A percentile compares a stretch with the other conserved stretches of the same genome.
Evolutionary conservation across 2,329 filamentous ascomycete species (phyloP).

Genomic region (Aspergillus terreus): DNA sequence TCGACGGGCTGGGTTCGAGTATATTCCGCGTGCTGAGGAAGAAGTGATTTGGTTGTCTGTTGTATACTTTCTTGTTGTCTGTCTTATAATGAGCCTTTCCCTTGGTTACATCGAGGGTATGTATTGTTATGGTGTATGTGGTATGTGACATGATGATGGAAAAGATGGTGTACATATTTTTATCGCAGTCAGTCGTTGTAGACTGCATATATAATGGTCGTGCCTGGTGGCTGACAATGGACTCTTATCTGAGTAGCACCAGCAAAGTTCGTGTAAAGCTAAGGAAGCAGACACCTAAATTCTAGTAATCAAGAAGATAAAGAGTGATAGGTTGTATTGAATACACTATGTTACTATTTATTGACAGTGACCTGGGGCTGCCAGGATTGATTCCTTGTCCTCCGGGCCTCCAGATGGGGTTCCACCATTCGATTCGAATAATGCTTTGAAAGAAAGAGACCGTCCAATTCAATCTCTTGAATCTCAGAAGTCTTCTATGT

Average conservation of each 20-base stretch:
- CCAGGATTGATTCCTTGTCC: background rate
- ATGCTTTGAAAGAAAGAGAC: slow-evolving; percentile 7
- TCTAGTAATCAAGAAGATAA: background rate
- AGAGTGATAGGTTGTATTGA: slow-evolving; percentile 5
- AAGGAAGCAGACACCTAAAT: too few relatives aligned
- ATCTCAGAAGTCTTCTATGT: slow-evolving; percentile 18
- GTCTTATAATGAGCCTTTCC: background rate
- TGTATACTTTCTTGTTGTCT: background rate
- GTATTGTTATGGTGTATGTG: background rate
- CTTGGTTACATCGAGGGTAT: background rate
- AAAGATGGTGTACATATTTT: too few relatives aligned
- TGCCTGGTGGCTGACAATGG: too few relatives aligned
- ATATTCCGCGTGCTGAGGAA: slow-evolving; percentile 6
- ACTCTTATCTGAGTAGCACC: too few relatives aligned
- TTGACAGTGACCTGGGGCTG: background rate
- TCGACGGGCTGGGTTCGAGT: slow-evolving; percentile 28
- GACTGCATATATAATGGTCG: too few relatives aligned
- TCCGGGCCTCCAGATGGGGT: background rate
- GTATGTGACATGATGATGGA: background rate
- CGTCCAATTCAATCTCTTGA: slow-evolving; percentile 16
- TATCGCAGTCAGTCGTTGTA: too few relatives aligned
- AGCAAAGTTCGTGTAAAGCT: too few relatives aligned
- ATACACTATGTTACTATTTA: slow-evolving; percentile 9
- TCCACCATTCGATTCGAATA: slow-evolving; percentile 4
- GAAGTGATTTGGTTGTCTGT: background rate